Conservation (phyloP, 1,139 yeast species). For the Chernovozyma sophiae-reginae region DNA sequence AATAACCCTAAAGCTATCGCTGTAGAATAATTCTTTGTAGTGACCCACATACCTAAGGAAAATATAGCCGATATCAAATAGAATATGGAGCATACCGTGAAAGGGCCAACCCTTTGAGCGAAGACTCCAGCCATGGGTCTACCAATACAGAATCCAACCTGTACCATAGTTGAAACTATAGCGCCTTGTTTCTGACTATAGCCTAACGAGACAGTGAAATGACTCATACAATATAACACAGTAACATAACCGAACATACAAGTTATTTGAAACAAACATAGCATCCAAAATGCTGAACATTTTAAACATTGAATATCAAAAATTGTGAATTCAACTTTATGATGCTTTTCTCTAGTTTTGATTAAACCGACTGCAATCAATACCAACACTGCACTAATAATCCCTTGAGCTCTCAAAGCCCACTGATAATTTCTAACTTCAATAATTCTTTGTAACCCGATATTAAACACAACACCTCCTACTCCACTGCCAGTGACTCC, state of each 20-base stretch:
- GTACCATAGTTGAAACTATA: conserved; percentile 47
- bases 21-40: conserved; percentile 51
- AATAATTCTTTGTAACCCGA: conserved; percentile 27
- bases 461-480: conserved; percentile 18
- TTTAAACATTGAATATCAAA: conserved; percentile 19
- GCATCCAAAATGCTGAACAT: conserved; percentile 23
- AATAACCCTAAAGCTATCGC: conserved; percentile 22
- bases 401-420: conserved; percentile 40
- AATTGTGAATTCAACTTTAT: conserved; percentile 19
- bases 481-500: conserved; percentile 50
- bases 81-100: conserved; percentile 35
- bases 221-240: conserved; percentile 32
- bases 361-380: conserved; percentile 20
- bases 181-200: conserved; percentile 35
- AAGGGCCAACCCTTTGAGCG: conserved; percentile 44
- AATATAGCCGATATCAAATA: conserved; percentile 32
- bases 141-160: conserved; percentile 35
- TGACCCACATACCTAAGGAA: conserved; percentile 58
- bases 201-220: conserved; percentile 25
- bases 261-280: conserved; percentile 22
- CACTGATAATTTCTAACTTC: conserved; percentile 22
- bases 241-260: conserved; percentile 38
- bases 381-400: conserved; percentile 24
- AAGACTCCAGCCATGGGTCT: conserved; percentile 45
- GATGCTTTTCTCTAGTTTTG: conserved; percentile 10